Conservation (phyloP, 805 yeast species). For the Suhomyces xylopsoci region DNA sequence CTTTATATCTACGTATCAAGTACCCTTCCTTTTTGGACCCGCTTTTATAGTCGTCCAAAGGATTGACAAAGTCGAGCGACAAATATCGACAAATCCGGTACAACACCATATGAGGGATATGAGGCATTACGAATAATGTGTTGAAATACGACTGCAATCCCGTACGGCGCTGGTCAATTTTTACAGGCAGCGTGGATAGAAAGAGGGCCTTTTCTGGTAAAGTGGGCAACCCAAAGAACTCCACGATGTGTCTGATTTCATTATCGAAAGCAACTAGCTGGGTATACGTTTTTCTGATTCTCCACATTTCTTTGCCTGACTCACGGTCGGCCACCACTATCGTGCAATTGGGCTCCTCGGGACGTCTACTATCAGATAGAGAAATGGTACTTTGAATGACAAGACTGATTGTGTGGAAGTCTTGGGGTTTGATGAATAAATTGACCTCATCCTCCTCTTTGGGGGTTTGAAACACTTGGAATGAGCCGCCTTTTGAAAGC, state of each 20-base stretch:
- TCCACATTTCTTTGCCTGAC: slow-evolving; percentile 67
- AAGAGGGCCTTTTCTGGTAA: slow-evolving; percentile 66
- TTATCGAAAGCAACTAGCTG: slow-evolving; percentile 62
- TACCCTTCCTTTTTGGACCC: slow-evolving; percentile 64
- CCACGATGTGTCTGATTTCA: slow-evolving; percentile 50
- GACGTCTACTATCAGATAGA: slow-evolving; percentile 35
- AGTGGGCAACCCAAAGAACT: slow-evolving; percentile 54
- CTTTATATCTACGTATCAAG: slow-evolving; percentile 60
- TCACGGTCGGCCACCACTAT: slow-evolving; percentile 63
- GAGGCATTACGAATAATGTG: slow-evolving; percentile 54
- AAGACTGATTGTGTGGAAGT: slow-evolving; percentile 49
- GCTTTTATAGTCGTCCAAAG: slow-evolving; percentile 49
- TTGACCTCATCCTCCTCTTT: slow-evolving; percentile 42
- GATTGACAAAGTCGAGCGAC: slow-evolving; percentile 63
- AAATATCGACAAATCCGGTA: slow-evolving; percentile 59
- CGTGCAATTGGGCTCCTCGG: slow-evolving; percentile 58
- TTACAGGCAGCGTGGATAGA: slow-evolving; percentile 55
- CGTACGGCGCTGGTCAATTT: slow-evolving; percentile 59
- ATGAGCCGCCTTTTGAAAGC: slow-evolving; percentile 10
- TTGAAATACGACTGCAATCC: slow-evolving; percentile 58
- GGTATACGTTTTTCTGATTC: slow-evolving; percentile 59
- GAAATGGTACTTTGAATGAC: slow-evolving; percentile 47
- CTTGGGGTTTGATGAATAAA: slow-evolving; percentile 58
- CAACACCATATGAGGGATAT: slow-evolving; percentile 52
- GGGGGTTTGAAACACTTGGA: slow-evolving; percentile 13